A percentile compares a stretch with the other conserved stretches of the same genome.
Conservation (phyloP, 345 rosid species). For the Bruguiera sexangula region DNA sequence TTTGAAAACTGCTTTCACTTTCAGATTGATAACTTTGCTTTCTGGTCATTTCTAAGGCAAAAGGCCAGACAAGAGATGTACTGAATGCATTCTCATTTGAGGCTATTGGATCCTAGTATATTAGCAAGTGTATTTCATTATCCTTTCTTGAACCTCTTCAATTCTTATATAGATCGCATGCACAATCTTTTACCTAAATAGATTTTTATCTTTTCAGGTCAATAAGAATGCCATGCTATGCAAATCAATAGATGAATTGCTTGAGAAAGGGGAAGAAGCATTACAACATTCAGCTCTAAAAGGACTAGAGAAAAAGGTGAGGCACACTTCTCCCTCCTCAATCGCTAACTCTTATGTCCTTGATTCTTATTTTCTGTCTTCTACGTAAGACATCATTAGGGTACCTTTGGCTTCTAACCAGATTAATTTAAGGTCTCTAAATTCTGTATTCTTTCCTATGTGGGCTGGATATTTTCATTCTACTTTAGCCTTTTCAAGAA, state of each 20-base stretch:
- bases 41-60: too few relatives aligned
- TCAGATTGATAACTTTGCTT: too few relatives aligned
- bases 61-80: too few relatives aligned
- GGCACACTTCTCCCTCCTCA: neutral
- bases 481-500: neutral
- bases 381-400: too few relatives aligned
- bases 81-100: too few relatives aligned
- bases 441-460: too few relatives aligned
- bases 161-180: too few relatives aligned
- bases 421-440: neutral
- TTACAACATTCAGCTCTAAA: conserved; percentile 49
- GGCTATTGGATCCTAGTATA: too few relatives aligned
- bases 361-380: neutral
- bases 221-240: conserved; percentile 78
- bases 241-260: conserved; percentile 64
- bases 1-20: too few relatives aligned
- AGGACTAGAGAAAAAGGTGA: conserved; percentile 63
- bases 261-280: conserved; percentile 50
- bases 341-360: neutral
- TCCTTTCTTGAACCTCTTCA: neutral
- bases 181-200: neutral
- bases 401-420: neutral
- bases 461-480: neutral
- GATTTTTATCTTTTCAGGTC: conserved; percentile 43
- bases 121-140: neutral